Evolutionary conservation across 768 basidiomycete species (phyloP), one percentile per base, ranked within the genome.

Genomic region (Tulasnella sp.): DNA sequence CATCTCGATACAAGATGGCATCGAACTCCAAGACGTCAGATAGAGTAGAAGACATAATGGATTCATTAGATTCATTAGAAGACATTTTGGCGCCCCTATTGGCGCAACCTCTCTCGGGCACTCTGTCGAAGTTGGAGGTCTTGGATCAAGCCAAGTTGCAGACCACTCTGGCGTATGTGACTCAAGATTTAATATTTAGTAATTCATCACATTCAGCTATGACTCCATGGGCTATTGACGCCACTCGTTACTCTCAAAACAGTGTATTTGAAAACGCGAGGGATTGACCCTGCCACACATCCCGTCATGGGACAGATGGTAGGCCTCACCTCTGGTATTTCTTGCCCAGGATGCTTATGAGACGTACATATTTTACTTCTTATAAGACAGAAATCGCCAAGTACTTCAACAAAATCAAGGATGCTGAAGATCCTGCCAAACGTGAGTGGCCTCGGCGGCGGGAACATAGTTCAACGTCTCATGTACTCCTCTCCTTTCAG

Each of bases 111-210:
- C 88, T 96, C 19, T 89, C 91, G 7, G 92, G 94, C 81, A 90
- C 91, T 0, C 83, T 91, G 21, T 85, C 92, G 34, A 87, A 87
- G 18, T 87, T 95, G 36, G 91, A 93, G 80, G 89, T 90, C 9
- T 87, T 96, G 31, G 92, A 94, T 80, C 93, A 94, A 82, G 94
- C 94, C 36, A 94, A 95, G 84, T 85, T 95, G 3, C 93, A 96
- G 81, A 91, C 91, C 7, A 87, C 90, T 46, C 83, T 96, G 62
- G 93, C 94, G n/a, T 96, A 96, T 85, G 87, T 94, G 40, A 88
- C 93, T 3, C 94, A 96, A 83, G 94, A 95, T 84, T 88, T 96
- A 14, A 86, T 95, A n/a, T 95, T 94, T 85, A 91, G 95, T 95
- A 81, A 81, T 36, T 27, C 27, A 68, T 21, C 75, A 36, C 68